Conservation (phyloP, 768 basidiomycete genomes). For the Cyathus striatus region DNA sequence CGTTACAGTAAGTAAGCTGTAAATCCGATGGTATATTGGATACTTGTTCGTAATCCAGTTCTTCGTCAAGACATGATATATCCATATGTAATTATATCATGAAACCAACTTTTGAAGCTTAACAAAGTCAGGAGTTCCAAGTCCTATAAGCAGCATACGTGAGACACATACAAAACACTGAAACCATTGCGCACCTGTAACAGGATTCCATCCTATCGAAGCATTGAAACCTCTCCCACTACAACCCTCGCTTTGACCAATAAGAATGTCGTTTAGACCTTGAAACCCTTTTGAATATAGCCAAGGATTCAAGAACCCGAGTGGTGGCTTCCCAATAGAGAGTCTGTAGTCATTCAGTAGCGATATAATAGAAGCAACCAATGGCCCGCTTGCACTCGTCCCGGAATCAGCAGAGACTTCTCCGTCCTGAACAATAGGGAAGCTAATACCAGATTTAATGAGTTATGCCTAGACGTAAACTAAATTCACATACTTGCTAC, state of each 20-base stretch:
- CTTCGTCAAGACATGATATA: too few relatives aligned
- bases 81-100: too few relatives aligned
- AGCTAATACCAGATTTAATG: slow-evolving; percentile 1
- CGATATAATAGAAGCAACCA: slow-evolving; percentile 37
- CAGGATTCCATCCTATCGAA: slow-evolving; percentile 23
- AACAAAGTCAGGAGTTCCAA: slow-evolving; percentile 3
- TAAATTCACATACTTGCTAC: background rate
- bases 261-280: slow-evolving; percentile 31
- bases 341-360: slow-evolving; percentile 40
- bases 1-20: too few relatives aligned
- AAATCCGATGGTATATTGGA: too few relatives aligned
- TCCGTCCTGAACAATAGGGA: slow-evolving; percentile 24
- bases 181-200: slow-evolving; percentile 7
- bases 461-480: too few relatives aligned
- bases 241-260: slow-evolving; percentile 34
- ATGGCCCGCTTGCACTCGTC: slow-evolving; percentile 39
- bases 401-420: slow-evolving; percentile 20
- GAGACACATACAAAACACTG: background rate
- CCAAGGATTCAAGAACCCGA: slow-evolving; percentile 41
- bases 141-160: background rate
- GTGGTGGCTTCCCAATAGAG: slow-evolving; percentile 17
- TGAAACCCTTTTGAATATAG: slow-evolving; percentile 18
- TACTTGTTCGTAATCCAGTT: too few relatives aligned
- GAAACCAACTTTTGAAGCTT: slow-evolving; percentile 1
- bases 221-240: slow-evolving; percentile 37